Evolutionary conservation across 139 green algal genomes (phyloP), one percentile per base, ranked within the genome.

Genomic region (Pycnococcus provasolii): DNA sequence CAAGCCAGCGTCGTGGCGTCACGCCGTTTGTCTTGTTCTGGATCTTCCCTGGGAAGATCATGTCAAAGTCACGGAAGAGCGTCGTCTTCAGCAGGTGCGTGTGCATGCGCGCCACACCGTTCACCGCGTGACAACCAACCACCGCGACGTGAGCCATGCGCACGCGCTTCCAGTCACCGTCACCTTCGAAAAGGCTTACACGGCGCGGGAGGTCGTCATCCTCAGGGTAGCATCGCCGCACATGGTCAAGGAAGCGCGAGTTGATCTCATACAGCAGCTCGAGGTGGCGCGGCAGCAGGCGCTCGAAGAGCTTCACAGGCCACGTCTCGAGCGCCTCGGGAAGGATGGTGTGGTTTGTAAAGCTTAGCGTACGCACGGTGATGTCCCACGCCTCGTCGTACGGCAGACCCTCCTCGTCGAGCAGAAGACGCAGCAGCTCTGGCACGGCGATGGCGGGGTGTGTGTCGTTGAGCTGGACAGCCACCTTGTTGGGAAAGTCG

Each of bases 181-280:
- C 93, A 26, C 26, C 26, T 80, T 97, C 89, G 61, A 98, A 96
- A 78, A 99, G 95, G 57, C 77, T 91, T 87, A 98, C 88, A 71
- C 79, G 73, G 45, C 62, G 60, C 68, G 98, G 89, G 65, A 80
- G 82, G 45, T 90, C 81, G 77, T 81, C 89, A 78, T 98, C 86
- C 54, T 93, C 86, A 37, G 86, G 88, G 42, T 73, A 77, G 46
- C 54, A n/a, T 6, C 48, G 15, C 6, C 42, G 45, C 61, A 82
- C 73, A n/a, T 74, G 51, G 41, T 97, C 81, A 77, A 99, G 81
- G 81, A 94, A 95, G 58, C 92, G 85, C 84, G 88, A 95, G 85
- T 99, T 96, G 82, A 99, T 96, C 76, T 97, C 91, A 65, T 95
- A 95, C 60, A 99, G 91, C 74, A 99, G 97, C 81, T 98, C 77